These are phyloP conservation scores for Lenzites betulinus DNA, from an alignment of 768 basidiomycete genomes.

Conservation along the genomic window DNA sequence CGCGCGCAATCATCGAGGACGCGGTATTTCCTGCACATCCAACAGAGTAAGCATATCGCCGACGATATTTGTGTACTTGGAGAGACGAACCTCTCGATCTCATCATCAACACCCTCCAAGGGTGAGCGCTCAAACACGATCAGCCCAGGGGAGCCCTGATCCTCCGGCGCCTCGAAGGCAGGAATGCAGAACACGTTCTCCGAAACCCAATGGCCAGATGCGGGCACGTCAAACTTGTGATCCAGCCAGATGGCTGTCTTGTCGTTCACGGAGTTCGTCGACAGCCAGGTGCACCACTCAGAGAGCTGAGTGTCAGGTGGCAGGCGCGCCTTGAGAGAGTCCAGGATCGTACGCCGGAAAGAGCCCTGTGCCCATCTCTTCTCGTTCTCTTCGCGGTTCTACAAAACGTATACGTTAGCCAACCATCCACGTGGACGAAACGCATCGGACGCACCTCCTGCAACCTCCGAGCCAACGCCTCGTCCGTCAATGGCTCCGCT, in stretches of 20 bases:
- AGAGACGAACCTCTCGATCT: slow-evolving; percentile 60
- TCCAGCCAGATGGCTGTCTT: slow-evolving; percentile 82
- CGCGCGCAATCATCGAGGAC: slow-evolving; percentile 73
- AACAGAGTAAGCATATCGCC: neutral
- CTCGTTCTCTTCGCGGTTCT: slow-evolving; percentile 76
- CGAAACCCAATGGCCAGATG: slow-evolving; percentile 61
- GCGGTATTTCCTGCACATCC: slow-evolving; percentile 58
- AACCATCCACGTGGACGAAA: neutral
- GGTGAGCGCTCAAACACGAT: slow-evolving; percentile 80
- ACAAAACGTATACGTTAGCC: neutral
- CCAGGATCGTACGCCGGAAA: slow-evolving; percentile 54
- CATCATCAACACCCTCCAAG: slow-evolving; percentile 58
- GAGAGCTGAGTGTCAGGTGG: slow-evolving; percentile 29
- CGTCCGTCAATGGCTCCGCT: slow-evolving; percentile 56
- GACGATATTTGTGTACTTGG: neutral
- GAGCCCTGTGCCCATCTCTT: slow-evolving; percentile 75
- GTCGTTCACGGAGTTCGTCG: slow-evolving; percentile 70
- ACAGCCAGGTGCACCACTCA: slow-evolving; percentile 73
- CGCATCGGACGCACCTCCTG: slow-evolving; percentile 53
- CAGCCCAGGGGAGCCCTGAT: slow-evolving; percentile 56
- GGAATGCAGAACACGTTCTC: slow-evolving; percentile 67
- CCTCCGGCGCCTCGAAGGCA: slow-evolving; percentile 31
- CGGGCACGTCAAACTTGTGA: slow-evolving; percentile 70
- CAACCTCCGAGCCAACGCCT: slow-evolving; percentile 63
- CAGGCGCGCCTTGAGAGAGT: slow-evolving; percentile 37